A percentile compares a stretch with the other conserved stretches of the same genome.
Conservation (phyloP, 192 early-diverging fungal species). For the Phycomyces blakesleeanus region DNA sequence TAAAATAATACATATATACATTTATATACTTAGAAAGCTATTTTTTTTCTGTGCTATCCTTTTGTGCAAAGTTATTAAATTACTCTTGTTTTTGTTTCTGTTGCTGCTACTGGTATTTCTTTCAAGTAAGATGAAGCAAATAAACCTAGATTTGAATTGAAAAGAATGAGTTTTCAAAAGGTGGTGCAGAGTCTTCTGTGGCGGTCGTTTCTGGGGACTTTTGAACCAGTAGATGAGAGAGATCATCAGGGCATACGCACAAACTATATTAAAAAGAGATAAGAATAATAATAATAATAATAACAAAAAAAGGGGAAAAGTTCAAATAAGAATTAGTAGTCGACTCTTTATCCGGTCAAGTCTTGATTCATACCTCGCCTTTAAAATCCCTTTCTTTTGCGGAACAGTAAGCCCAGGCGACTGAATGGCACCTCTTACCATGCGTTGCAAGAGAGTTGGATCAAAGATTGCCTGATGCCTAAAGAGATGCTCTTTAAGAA, state of each 20-base stretch:
- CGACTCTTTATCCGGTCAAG: too few relatives aligned
- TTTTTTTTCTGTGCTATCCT: too few relatives aligned
- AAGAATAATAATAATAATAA: not conserved
- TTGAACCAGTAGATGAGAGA: not conserved
- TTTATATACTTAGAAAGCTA: too few relatives aligned
- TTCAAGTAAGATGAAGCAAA: too few relatives aligned
- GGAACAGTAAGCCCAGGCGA: conserved; percentile 65
- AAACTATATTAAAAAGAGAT: not conserved
- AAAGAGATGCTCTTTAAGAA: conserved; percentile 48
- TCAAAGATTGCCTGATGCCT: conserved; percentile 53
- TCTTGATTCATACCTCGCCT: conserved; percentile 8
- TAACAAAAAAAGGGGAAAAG: not conserved
- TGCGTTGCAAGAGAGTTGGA: conserved; percentile 40
- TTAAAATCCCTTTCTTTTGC: conserved; percentile 61
- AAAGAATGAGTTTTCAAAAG: too few relatives aligned
- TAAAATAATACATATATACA: too few relatives aligned
- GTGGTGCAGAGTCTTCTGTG: too few relatives aligned
- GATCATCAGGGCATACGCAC: not conserved
- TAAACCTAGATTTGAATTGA: too few relatives aligned
- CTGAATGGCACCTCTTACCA: conserved; percentile 63
- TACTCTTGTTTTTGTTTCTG: too few relatives aligned
- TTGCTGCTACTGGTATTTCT: too few relatives aligned
- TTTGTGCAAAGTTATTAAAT: too few relatives aligned
- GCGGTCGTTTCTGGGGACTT: not conserved
- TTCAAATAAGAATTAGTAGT: too few relatives aligned